Evolutionary conservation across 78 protist genomes (phyloP).

Genomic region (Emiliania huxleyi): DNA sequence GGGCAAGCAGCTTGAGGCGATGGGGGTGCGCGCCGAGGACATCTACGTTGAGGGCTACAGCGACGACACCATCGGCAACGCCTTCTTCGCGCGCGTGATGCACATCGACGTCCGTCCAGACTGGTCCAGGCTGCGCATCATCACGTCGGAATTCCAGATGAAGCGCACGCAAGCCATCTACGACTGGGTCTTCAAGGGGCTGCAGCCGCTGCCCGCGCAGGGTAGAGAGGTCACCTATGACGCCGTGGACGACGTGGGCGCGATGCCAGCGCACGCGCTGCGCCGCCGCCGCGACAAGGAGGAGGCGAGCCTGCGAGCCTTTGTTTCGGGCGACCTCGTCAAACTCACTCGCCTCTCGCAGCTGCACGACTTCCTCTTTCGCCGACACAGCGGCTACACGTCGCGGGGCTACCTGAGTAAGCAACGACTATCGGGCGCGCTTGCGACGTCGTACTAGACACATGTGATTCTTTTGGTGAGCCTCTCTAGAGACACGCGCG

Average conservation of each 20-base stretch:
- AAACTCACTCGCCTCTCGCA: too few relatives aligned
- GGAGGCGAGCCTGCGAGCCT: not conserved
- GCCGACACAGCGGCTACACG: too few relatives aligned
- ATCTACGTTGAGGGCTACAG: not conserved
- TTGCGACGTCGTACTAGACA: too few relatives aligned
- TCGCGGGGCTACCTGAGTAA: too few relatives aligned
- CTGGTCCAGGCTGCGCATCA: not conserved
- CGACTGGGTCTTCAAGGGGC: slow-evolving; percentile 31
- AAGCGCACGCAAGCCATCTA: slow-evolving; percentile 33
- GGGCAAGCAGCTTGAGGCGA: not conserved
- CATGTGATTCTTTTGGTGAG: too few relatives aligned
- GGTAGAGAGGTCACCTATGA: not conserved
- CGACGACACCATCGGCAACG: slow-evolving; percentile 54
- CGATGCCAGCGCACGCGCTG: not conserved
- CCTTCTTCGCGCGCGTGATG: slow-evolving; percentile 29
- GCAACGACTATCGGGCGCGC: too few relatives aligned
- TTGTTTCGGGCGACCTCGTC: too few relatives aligned
- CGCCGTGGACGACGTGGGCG: not conserved
- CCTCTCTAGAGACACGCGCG: too few relatives aligned
- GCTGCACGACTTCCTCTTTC: too few relatives aligned
- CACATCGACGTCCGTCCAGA: not conserved
- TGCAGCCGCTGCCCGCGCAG: not conserved
- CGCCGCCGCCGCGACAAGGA: not conserved
- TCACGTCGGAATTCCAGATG: slow-evolving; percentile 39
- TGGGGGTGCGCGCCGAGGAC: not conserved